Conservation (phyloP, 805 yeast genomes). For the Ascoidea rubescens region DNA sequence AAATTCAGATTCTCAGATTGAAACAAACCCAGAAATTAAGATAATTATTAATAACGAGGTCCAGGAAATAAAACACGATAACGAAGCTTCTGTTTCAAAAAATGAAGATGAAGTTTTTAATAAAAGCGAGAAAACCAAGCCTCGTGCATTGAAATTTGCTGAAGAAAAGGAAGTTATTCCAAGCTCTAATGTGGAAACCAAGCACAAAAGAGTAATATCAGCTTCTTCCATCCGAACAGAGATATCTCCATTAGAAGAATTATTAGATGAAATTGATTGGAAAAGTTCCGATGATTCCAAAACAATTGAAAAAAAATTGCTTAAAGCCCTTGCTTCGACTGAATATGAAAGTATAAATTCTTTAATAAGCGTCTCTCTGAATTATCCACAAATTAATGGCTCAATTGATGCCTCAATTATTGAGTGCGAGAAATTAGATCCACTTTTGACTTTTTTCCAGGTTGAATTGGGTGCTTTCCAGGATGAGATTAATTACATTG, state of each 20-base stretch:
- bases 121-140: constrained; percentile 4
- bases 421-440: constrained; percentile 43
- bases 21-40: neutral
- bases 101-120: constrained; percentile 12
- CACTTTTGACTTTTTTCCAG: constrained; percentile 38
- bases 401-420: constrained; percentile 28
- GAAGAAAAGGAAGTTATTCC: neutral
- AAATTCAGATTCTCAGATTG: neutral
- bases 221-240: neutral
- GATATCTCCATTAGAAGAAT: constrained; percentile 35
- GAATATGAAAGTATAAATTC: constrained; percentile 50
- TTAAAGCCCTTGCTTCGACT: constrained; percentile 42
- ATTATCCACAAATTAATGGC: constrained; percentile 26
- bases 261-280: constrained; percentile 74
- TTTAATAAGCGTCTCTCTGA: constrained; percentile 34
- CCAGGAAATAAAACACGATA: neutral
- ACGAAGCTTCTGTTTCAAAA: neutral
- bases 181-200: neutral
- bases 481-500: constrained; percentile 58
- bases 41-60: neutral
- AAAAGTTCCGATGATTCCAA: constrained; percentile 49
- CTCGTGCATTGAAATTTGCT: neutral
- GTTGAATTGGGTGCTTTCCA: constrained; percentile 52
- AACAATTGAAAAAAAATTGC: constrained; percentile 40
- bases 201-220: neutral